Conservation (phyloP, 257 asterid genomes). For the Solanum microdontum region DNA sequence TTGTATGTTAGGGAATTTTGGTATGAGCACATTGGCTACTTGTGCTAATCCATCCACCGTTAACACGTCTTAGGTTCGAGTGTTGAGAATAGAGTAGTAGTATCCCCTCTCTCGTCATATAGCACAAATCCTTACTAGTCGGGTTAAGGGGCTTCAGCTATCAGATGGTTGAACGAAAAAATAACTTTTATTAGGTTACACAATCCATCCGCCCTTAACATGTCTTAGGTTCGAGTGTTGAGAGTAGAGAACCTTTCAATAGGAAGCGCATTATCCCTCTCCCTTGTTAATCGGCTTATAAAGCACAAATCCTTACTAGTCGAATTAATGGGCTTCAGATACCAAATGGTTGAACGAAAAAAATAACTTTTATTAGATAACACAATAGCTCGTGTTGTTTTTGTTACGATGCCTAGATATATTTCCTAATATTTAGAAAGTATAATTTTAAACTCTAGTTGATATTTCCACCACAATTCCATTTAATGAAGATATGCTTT, state of each 20-base stretch:
- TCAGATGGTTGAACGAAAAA: neutral
- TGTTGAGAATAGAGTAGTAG: neutral
- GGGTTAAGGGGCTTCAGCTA: neutral
- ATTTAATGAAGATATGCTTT: neutral
- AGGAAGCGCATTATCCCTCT: neutral
- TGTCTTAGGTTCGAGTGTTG: neutral
- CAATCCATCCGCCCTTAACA: too few species aligned
- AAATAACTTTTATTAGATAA: neutral
- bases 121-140: neutral
- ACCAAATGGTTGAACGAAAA: neutral
- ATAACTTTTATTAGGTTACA: too few species aligned
- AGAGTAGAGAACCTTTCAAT: neutral
- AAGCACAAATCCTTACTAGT: neutral
- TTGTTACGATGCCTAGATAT: neutral
- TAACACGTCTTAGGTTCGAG: neutral
- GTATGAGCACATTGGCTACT: neutral
- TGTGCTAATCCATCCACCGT: neutral
- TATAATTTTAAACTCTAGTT: neutral
- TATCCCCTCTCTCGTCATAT: neutral
- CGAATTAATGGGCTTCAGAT: neutral
- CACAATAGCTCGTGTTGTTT: neutral
- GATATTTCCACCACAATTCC: neutral
- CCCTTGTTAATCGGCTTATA: accelerated
- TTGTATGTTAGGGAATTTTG: neutral
- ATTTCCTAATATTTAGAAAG: neutral